These are phyloP conservation scores for Paulownia fortunei DNA, from an alignment of 257 asterid species.

Conservation along the genomic window DNA sequence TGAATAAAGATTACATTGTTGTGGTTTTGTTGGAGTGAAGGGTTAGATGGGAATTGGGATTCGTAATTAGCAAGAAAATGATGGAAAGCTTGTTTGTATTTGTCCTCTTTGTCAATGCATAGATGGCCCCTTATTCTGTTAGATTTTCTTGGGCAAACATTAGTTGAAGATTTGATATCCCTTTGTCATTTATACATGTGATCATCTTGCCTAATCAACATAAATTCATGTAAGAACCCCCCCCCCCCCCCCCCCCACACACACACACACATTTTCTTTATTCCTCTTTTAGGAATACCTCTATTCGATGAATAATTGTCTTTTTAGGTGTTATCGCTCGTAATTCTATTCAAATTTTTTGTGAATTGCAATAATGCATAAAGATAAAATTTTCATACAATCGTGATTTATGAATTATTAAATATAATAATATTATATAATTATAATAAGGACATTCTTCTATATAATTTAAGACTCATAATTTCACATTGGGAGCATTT, in stretches of 20 bases:
- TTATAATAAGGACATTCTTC: not conserved
- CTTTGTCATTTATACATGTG: not conserved
- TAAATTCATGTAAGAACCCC: not conserved
- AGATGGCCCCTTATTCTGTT: conserved; percentile 18
- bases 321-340: not conserved
- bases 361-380: not conserved
- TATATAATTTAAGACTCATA: not conserved
- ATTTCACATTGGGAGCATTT: no score
- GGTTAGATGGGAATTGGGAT: conserved; percentile 17
- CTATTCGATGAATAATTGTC: conserved; percentile 3
- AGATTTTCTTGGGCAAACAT: conserved; percentile 14
- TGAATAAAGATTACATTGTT: not conserved
- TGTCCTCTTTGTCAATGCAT: conserved; percentile 20
- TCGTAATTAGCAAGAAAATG: conserved; percentile 23
- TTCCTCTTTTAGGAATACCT: not conserved
- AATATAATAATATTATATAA: no score
- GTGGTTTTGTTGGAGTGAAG: not conserved
- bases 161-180: conserved; percentile 11
- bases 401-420: no score
- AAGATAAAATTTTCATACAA: not conserved
- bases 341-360: not conserved
- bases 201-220: not conserved
- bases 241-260: no score
- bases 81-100: not conserved
- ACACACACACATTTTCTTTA: no score